Base-by-base conservation (phyloP, 495 filamentous ascomycete species). In the Wilcoxina mikolae region DNA sequence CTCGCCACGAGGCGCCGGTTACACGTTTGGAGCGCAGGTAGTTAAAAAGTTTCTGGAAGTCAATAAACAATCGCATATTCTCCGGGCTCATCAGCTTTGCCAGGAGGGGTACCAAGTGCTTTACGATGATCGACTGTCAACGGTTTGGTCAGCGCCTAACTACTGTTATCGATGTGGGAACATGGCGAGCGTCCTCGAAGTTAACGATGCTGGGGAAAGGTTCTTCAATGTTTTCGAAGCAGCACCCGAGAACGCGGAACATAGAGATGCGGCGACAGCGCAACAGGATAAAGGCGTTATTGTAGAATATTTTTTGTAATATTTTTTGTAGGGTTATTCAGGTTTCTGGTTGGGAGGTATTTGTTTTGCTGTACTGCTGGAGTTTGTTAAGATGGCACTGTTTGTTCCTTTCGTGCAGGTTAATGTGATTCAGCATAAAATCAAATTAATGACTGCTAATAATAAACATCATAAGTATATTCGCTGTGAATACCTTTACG, bases 171-270 rank as follows among this genome's bases (percentile, higher is more conserved):
- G 89, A 17, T 98, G 91, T 68, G 91, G 91, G 18, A 98, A 98
- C 65, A 81, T 95, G 77, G 91, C 91, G 9, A 94, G 86, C 69
- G 91, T 98, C 26, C 73, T 98, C 12, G 91, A 98, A 70, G 93
- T 98, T 39, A 85, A 85, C 65, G 86, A 94, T 67, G 78, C 79
- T 11, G 91, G 90, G 15, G 86, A 94, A 69, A 73, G 88, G 51
- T 91, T 80, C 62, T 98, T 95, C 70, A 98, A 98, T 67, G 87
- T 96, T 11, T 98, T 98, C 67, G 86, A 91, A 46, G 93, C 91
- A 4, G 87, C 90, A 18, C 91, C 91, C 15, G 93, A 96, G 69
- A 96, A 98, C 59, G 90, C 94, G 67, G 72, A 81, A 57, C 85
- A 93, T 65, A 84, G 91, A 33, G 61, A 65, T n/a, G 62, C 60